Evolutionary conservation across 2,329 filamentous ascomycete genomes (phyloP), one percentile per base, ranked within the genome.

Genomic region (Neurospora sp.): DNA sequence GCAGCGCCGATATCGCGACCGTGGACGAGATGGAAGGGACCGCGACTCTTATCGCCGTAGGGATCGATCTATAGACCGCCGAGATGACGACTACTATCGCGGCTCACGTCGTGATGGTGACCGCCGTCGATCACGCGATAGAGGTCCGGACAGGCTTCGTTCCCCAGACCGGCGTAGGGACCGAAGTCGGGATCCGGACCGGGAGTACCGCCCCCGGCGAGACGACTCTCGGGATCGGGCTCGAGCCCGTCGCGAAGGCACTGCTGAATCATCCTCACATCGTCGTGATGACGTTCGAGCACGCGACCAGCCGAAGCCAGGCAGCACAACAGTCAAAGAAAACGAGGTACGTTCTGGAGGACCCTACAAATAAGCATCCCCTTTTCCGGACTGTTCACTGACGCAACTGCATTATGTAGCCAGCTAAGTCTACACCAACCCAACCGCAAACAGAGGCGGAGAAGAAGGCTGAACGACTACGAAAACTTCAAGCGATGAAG

Each of bases 401-500:
- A 66, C n/a, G 12, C 57, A 28, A 41, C n/a, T 19, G 28, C 23
- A 62, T 33, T 62, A 1, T 28, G 68, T 82, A 91, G 87, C 77
- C 81, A 72, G 83, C 84, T 68, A 90, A 89, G 77, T 79, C 83
- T 65, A 79, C 84, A 74, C 78, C 84, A 69, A 78, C 84, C 68
- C 80, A 83, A 65, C 80, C 81, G 19, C 88, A 88, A 76, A 84
- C 87, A 38, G 91, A 93, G 75, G 87, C 88, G 72, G 89, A 93
- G 67, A 93, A 91, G 77, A 92, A 94, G 79, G 91, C 90, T 67
- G 92, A 95, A 79, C 85, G 92, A 72, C 84, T 93, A 62, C 92
- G 92, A 37, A 94, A 92, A 78, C 82, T 97, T 37, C 92, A 95
- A 78, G 92, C 92, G 70, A 97, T 93, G 94, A 97, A 97, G 81